A percentile compares a stretch with the other conserved stretches of the same genome.
phyloP scores from a whole-genome alignment of 2,329 filamentous ascomycete species.

The Tolypocladium inflatum region DNA sequence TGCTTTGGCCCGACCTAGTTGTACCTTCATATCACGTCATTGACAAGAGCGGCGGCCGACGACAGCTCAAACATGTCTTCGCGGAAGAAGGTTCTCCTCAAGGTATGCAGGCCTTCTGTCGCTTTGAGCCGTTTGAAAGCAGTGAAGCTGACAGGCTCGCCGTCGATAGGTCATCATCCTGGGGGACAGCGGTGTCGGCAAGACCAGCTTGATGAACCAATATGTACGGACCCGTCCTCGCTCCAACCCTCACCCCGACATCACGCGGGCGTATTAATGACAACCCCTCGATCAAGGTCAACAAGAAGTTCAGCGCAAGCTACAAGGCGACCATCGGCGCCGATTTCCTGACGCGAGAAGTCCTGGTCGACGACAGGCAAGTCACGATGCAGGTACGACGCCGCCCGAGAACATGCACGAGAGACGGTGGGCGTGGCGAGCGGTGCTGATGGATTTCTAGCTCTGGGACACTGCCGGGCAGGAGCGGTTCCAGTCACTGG shows the following conservation, averaged over 20 bases:
- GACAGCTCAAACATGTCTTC: slow-evolving; percentile 54
- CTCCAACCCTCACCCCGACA: not conserved
- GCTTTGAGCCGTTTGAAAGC: not conserved
- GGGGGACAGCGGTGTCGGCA: slow-evolving; percentile 96
- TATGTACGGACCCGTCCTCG: slow-evolving; percentile 60
- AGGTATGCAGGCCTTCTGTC: slow-evolving; percentile 47
- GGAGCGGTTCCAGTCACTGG: slow-evolving; percentile 93
- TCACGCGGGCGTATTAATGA: slow-evolving; percentile 4
- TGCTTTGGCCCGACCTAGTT: not conserved
- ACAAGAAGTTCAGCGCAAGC: slow-evolving; percentile 99
- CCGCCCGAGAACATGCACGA: slow-evolving; percentile 1
- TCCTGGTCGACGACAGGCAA: slow-evolving; percentile 90
- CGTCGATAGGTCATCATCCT: slow-evolving; percentile 85
- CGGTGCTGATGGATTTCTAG: slow-evolving; percentile 32
- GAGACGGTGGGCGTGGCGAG: slow-evolving; percentile 5
- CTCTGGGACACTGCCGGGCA: slow-evolving; percentile 98
- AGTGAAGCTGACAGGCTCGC: slow-evolving; percentile 1
- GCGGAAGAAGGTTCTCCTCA: slow-evolving; percentile 83
- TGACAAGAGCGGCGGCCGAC: slow-evolving; percentile 9
- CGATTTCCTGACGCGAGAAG: slow-evolving; percentile 97
- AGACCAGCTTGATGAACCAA: slow-evolving; percentile 99
- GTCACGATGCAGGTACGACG: slow-evolving; percentile 88
- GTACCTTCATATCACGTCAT: not conserved
- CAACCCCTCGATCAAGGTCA: slow-evolving; percentile 57
- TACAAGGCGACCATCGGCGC: slow-evolving; percentile 99